Evolutionary conservation across 2,329 filamentous ascomycete species (phyloP), one percentile per base, ranked within the genome.

Genomic region (Ambrosiella xylebori): DNA sequence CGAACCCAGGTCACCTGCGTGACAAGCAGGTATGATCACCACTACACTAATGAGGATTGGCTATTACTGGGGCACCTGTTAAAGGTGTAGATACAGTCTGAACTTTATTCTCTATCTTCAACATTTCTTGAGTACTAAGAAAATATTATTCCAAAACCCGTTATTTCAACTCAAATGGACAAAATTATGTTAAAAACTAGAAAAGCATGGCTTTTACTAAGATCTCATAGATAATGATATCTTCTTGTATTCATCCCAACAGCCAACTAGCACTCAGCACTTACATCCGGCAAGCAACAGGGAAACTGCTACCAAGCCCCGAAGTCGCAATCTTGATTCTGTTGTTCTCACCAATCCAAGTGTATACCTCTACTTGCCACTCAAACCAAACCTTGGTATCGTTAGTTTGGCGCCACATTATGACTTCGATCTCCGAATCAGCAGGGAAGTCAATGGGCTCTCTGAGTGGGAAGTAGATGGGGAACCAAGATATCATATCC

Each of bases 401-500:
- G 66, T 98, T 91, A 0, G 93, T 97, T 71, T 94, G 87, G 55
- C 93, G 80, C 86, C 89, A 96, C 82, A 98, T 96, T 67, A 83
- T 93, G 41, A 96, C 82, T 64, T 94, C 86, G 3, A 97, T 75
- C 68, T 95, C 88, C 0, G 85, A 83, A 63, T 88, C 82, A 59
- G 88, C 85, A 0, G 93, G 91, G 63, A 94, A 81, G 66, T 88
- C 86, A 12, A 98, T 75, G 0, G 93, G 91, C 64, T 81, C 82
- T 89, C 95, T 95, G 12, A 98, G 73, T 0, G 94, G 93, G 67
- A 98, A 98, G 73, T 91, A 96, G 37, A 98, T 97, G 1, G 93
- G 93, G 68, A 98, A 98, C 93, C 93, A 98, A 58, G 88, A 95
- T 63, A 96, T 95, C 94, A 98, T 98, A 65, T 94, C 90, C 67